phyloP scores from a whole-genome alignment of 179 eudicot genomes.

The Drosera spatulata region DNA sequence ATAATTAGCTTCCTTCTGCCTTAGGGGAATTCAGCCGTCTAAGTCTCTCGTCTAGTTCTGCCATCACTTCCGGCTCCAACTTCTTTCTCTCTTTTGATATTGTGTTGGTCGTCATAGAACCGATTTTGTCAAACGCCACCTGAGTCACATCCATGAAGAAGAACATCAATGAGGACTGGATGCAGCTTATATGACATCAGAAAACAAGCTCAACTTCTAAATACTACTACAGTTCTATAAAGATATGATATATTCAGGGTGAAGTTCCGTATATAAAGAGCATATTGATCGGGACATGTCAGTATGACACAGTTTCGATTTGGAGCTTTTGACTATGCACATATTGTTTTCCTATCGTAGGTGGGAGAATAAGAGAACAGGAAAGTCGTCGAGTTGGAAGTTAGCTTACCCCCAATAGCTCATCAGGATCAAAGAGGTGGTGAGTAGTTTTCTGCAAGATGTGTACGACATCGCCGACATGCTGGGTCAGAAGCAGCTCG shows the following conservation, averaged over 20 bases:
- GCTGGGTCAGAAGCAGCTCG: conserved; percentile 56
- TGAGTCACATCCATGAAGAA: conserved; percentile 11
- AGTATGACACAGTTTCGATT: too few species aligned
- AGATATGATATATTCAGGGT: too few species aligned
- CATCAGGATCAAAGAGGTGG: conserved; percentile 98
- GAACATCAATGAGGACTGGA: neutral
- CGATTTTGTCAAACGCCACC: conserved; percentile 90
- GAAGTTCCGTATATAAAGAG: too few species aligned
- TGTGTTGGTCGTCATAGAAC: conserved; percentile 64
- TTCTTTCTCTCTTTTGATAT: conserved; percentile 88
- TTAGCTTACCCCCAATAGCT: conserved; percentile 57
- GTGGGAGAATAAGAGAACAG: neutral
- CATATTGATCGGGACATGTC: too few species aligned
- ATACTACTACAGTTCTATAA: too few species aligned
- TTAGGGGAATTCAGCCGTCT: conserved; percentile 37
- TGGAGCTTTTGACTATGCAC: too few species aligned
- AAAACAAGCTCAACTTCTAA: too few species aligned
- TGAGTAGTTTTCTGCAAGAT: conserved; percentile 78
- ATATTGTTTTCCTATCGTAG: neutral
- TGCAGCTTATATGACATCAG: too few species aligned
- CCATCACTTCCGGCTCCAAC: conserved; percentile 94
- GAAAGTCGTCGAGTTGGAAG: neutral
- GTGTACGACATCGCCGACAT: conserved; percentile 77
- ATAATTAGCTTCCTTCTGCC: conserved; percentile 6
- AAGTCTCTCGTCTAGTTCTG: conserved; percentile 78